Evolutionary conservation across 1,284 basidiomycete genomes (phyloP).

Genomic region (Peniophora sp.): DNA sequence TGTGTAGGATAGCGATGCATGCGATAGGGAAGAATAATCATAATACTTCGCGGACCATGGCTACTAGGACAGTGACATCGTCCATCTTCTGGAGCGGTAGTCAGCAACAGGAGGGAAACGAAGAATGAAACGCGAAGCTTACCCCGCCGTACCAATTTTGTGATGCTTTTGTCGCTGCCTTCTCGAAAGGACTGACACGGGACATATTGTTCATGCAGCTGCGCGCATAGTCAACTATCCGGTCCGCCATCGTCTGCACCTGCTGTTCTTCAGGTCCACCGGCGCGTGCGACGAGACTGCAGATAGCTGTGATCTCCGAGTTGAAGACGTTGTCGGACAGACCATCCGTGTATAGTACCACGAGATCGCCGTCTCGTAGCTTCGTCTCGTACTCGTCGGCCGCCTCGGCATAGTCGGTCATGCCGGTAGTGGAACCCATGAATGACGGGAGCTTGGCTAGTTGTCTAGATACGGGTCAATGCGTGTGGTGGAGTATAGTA

Average conservation of each 20-base stretch:
- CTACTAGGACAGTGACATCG: slow-evolving; percentile 55
- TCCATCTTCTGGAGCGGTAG: slow-evolving; percentile 44
- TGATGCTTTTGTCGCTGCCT: slow-evolving; percentile 53
- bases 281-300: slow-evolving; percentile 51
- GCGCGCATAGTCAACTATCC: slow-evolving; percentile 61
- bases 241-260: slow-evolving; percentile 64
- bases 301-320: slow-evolving; percentile 61
- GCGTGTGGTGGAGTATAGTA: not conserved
- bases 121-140: slow-evolving; percentile 1
- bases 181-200: slow-evolving; percentile 64
- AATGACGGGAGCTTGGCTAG: slow-evolving; percentile 57
- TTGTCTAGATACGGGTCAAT: slow-evolving; percentile 38
- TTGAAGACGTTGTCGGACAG: slow-evolving; percentile 82
- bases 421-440: slow-evolving; percentile 32
- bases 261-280: slow-evolving; percentile 48
- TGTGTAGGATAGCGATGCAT: not conserved
- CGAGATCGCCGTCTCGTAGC: slow-evolving; percentile 65
- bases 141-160: slow-evolving; percentile 66
- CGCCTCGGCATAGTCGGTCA: slow-evolving; percentile 55
- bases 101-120: slow-evolving; percentile 21
- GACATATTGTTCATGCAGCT: slow-evolving; percentile 58
- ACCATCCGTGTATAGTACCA: slow-evolving; percentile 78
- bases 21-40: slow-evolving; percentile 16
- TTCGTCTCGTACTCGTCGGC: slow-evolving; percentile 60
- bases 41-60: slow-evolving; percentile 47